These are phyloP conservation scores for Boletus speciosus DNA, from an alignment of 768 basidiomycete genomes.

Conservation along the genomic window DNA sequence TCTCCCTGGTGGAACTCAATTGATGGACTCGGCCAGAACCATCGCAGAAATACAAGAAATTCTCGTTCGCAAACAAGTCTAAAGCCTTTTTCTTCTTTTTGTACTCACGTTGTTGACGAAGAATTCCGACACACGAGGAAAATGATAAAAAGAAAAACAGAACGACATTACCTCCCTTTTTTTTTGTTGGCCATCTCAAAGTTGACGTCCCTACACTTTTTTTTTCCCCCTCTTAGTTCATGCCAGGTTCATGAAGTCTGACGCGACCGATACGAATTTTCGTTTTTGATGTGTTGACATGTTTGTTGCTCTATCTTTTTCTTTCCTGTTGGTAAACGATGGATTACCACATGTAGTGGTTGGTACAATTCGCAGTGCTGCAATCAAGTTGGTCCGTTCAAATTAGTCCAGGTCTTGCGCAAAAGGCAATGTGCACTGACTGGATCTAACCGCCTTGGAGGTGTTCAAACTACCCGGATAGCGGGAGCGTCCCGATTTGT, in stretches of 20 bases:
- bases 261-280: slow-evolving; percentile 12
- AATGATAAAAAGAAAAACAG: not conserved
- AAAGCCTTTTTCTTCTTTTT: not conserved
- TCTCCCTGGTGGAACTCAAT: slow-evolving; percentile 66
- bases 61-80: slow-evolving; percentile 45
- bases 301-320: slow-evolving; percentile 10
- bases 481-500: not conserved
- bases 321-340: not conserved
- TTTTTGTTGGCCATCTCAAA: not conserved
- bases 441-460: too few species aligned
- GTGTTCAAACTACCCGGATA: too few species aligned
- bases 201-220: not conserved
- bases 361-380: slow-evolving; percentile 17
- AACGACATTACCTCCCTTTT: not conserved
- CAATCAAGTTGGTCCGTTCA: slow-evolving; percentile 2
- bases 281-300: slow-evolving; percentile 3
- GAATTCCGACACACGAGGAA: not conserved
- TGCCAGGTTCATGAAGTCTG: slow-evolving; percentile 26
- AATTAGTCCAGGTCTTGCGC: not conserved
- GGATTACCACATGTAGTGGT: slow-evolving; percentile 20
- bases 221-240: slow-evolving; percentile 6
- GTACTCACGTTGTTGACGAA: slow-evolving; percentile 1
- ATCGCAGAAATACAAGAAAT: slow-evolving; percentile 76
- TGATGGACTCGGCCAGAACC: slow-evolving; percentile 64
- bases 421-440: not conserved